Percentiles rank a stretch among this genome's conserved stretches.
Conservation (phyloP, 768 basidiomycete species). For the Scleroderma bovista region DNA sequence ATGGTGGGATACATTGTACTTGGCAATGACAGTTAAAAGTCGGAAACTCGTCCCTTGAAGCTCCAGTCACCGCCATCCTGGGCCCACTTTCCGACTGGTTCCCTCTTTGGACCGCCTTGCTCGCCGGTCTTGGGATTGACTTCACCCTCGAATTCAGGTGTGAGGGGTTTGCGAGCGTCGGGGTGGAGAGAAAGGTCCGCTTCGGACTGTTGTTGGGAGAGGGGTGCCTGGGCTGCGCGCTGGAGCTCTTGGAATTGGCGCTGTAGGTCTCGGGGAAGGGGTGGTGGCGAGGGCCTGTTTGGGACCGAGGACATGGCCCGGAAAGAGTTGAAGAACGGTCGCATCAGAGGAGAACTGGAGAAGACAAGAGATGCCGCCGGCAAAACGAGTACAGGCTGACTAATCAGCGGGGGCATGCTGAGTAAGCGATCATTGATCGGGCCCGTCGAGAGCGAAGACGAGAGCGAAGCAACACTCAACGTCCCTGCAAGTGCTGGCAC, state of each 20-base stretch:
- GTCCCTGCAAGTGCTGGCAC: too few species aligned
- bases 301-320: conserved; percentile 31
- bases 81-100: conserved; percentile 65
- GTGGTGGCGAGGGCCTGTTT: conserved; percentile 64
- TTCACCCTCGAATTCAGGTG: conserved; percentile 75
- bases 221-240: conserved; percentile 49
- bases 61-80: conserved; percentile 76
- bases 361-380: background rate
- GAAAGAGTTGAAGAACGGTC: background rate
- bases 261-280: conserved; percentile 70
- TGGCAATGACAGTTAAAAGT: conserved; percentile 47
- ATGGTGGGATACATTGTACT: too few species aligned
- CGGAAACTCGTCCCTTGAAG: conserved; percentile 82
- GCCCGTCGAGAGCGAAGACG: too few species aligned
- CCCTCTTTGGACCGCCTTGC: conserved; percentile 79
- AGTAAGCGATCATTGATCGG: too few species aligned
- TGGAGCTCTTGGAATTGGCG: conserved; percentile 84
- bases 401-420: too few species aligned
- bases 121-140: conserved; percentile 81
- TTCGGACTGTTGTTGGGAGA: conserved; percentile 27
- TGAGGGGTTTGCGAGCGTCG: conserved; percentile 54
- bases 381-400: too few species aligned
- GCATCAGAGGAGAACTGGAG: background rate
- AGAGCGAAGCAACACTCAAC: too few species aligned
- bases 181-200: conserved; percentile 54